These are phyloP conservation scores for Alternaria consortialis DNA, from an alignment of 2,329 filamentous ascomycete genomes.

Conservation along the genomic window DNA sequence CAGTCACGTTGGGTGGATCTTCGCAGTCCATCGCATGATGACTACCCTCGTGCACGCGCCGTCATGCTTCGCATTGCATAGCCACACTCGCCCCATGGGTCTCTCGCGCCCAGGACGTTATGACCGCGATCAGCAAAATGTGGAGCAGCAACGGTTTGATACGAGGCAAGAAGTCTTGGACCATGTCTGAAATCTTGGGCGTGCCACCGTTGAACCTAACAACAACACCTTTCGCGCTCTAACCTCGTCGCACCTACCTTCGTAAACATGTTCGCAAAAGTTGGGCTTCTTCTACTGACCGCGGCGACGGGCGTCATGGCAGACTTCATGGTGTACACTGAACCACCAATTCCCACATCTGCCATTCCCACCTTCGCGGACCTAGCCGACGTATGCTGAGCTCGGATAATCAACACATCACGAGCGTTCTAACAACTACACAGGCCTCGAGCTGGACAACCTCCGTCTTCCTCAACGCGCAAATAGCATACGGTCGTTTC, in stretches of 20 bases:
- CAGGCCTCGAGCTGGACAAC: conserved; percentile 41
- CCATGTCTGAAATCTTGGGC: conserved; percentile 4
- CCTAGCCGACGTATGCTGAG: conserved; percentile 27
- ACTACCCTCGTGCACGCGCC: neutral
- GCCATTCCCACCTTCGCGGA: conserved; percentile 38
- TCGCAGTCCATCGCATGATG: neutral
- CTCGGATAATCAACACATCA: neutral
- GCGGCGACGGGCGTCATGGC: conserved; percentile 27
- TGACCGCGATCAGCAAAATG: conserved; percentile 18
- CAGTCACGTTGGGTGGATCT: neutral
- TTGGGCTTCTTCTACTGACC: conserved; percentile 25
- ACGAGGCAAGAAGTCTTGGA: conserved; percentile 20
- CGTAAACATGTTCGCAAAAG: conserved; percentile 24
- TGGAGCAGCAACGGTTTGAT: conserved; percentile 21
- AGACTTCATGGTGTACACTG: conserved; percentile 47
- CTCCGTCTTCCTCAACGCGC: conserved; percentile 38
- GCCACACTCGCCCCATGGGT: conserved; percentile 8
- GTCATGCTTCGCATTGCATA: conserved; percentile 7
- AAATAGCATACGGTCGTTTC: conserved; percentile 34
- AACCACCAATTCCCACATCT: conserved; percentile 39
- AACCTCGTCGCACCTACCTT: conserved; percentile 1
- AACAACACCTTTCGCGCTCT: neutral
- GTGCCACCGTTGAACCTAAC: conserved; percentile 4
- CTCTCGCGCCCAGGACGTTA: conserved; percentile 8
- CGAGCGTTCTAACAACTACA: neutral